phyloP scores from a whole-genome alignment of 441 rosid genomes.

The Sinapis alba region DNA sequence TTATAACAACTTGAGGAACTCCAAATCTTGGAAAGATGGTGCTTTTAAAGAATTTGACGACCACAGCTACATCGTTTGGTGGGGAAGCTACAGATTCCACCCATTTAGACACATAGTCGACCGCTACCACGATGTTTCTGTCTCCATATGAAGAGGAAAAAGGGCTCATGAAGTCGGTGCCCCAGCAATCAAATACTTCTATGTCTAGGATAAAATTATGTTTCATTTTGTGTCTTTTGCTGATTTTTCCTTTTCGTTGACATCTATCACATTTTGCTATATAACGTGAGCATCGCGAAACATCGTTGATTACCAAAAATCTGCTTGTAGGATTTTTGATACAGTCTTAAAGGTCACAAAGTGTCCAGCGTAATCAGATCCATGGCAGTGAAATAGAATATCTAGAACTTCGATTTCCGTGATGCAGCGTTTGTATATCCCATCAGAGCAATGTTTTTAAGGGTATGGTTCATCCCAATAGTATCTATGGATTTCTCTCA shows the following conservation, averaged over 20 bases:
- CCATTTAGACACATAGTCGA: background rate
- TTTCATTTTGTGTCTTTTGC: background rate
- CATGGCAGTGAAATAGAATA: no score
- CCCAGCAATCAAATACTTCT: background rate
- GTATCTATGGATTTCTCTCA: no score
- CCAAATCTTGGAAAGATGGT: background rate
- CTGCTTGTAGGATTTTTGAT: no score
- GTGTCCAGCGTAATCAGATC: no score
- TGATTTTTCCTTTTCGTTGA: background rate
- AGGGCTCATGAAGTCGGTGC: background rate
- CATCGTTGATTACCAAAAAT: no score
- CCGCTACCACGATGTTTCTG: background rate
- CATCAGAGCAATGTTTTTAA: no score
- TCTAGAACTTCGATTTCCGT: no score
- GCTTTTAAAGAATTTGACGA: background rate
- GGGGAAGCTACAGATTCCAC: background rate
- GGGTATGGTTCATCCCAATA: no score
- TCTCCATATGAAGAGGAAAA: background rate
- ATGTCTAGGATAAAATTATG: background rate
- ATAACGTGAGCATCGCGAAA: background rate
- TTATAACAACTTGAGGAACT: background rate
- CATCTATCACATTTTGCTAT: background rate
- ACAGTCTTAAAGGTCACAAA: no score
- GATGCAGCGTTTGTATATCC: no score
- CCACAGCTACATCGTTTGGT: background rate